Conservation (phyloP, 108 stramenopile species). For the Aurantiochytrium sp. region DNA sequence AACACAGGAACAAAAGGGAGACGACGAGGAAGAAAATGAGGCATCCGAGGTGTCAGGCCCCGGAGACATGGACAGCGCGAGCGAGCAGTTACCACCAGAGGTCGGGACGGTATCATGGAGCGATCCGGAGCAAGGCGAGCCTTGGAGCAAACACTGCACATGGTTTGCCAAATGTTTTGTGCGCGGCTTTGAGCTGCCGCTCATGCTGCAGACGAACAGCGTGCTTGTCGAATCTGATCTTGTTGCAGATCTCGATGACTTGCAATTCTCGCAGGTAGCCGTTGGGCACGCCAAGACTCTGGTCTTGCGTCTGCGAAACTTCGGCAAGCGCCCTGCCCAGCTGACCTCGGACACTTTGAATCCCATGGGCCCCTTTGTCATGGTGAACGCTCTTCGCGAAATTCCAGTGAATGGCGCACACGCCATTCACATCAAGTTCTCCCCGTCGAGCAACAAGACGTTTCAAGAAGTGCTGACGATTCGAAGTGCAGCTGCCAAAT, state of each 20-base stretch:
- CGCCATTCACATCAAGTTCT: constrained; percentile 25
- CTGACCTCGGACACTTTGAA: constrained; percentile 28
- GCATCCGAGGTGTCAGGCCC: background rate
- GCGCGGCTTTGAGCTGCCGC: constrained; percentile 11
- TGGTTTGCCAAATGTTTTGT: constrained; percentile 3
- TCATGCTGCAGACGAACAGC: constrained; percentile 33
- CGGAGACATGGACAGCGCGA: background rate
- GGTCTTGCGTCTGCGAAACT: constrained; percentile 32
- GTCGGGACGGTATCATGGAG: background rate
- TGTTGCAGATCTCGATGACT: background rate
- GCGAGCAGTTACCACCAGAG: background rate
- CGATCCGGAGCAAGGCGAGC: constrained; percentile 3
- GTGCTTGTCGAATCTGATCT: constrained; percentile 30
- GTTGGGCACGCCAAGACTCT: constrained; percentile 26
- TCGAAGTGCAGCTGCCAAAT: constrained; percentile 22
- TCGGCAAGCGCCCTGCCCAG: background rate
- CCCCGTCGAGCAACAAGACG: constrained; percentile 23
- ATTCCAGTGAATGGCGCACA: constrained; percentile 23
- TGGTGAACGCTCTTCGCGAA: constrained; percentile 38
- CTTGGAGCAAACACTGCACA: constrained; percentile 36
- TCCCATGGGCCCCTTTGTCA: constrained; percentile 31
- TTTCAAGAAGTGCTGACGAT: constrained; percentile 32
- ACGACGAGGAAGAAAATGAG: background rate
- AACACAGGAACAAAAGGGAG: background rate
- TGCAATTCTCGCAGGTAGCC: constrained; percentile 39